Evolutionary conservation across 1,284 basidiomycete genomes (phyloP), one percentile per base, ranked within the genome.

Genomic region (Tilletia caries): DNA sequence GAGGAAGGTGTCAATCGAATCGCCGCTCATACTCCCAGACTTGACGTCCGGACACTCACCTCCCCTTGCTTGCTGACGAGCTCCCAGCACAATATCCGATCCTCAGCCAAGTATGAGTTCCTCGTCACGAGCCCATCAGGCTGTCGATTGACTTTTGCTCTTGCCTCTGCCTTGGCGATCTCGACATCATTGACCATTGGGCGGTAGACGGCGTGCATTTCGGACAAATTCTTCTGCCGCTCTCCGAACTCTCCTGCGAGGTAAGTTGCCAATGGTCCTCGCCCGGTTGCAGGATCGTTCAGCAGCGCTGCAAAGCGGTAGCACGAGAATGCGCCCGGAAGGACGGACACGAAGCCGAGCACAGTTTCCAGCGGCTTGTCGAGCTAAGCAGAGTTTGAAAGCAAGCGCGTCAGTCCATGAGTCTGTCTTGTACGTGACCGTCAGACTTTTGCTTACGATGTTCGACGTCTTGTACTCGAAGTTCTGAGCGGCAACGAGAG

Each of bases 381-480:
- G 44, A 68, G 52, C 33, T 58, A 29, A 3, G 32, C 34, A 37
- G 15, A 6, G 37, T 41, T n/a, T n/a, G n/a, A n/a, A n/a, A n/a
- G n/a, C n/a, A n/a, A n/a, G n/a, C n/a, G n/a, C n/a, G n/a, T 41
- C 25, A 27, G 34, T n/a, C 33, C 6, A 20, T 44, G 20, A 18
- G 10, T 1, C 37, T 6, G 37, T 41, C 27, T 18, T 13, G 33
- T 18, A n/a, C 8, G 20, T 64, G 60, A 34, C 10, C 8, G 23
- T 29, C 41, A n/a, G 60, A 25, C 33, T 15, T 10, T 8, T 3
- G 34, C 58, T 62, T 29, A 62, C 58, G n/a, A 62, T 62, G n/a
- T 62, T 50, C 15, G 50, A 50, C 20, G 37, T 62, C 50, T 67
- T 67, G 67, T 67, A 67, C 67, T 67, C 67, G n/a, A 67, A 67